Evolutionary conservation across 768 basidiomycete species (phyloP).

Genomic region (Auricularia cornea): DNA sequence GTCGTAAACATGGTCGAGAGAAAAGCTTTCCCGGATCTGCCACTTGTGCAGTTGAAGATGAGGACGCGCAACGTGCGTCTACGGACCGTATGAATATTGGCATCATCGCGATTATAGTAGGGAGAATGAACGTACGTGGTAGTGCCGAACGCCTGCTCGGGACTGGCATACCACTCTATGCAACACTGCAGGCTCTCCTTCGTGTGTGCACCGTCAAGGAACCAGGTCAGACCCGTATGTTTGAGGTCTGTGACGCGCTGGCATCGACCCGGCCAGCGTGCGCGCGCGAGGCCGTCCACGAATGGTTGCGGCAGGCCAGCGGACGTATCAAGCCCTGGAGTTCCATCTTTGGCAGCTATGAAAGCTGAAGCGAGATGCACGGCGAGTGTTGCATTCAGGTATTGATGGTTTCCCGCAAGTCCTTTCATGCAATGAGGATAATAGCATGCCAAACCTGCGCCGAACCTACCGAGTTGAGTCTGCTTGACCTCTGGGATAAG

Average conservation of each 20-base stretch:
- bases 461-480: slow-evolving; percentile 51
- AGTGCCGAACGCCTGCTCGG: slow-evolving; percentile 38
- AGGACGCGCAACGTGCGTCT: slow-evolving; percentile 45
- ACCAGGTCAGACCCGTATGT: slow-evolving; percentile 59
- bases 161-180: slow-evolving; percentile 77
- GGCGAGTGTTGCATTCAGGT: slow-evolving; percentile 82
- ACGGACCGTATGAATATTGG: background rate
- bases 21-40: slow-evolving; percentile 72
- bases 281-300: slow-evolving; percentile 50
- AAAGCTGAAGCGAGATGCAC: slow-evolving; percentile 63
- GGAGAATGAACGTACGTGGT: slow-evolving; percentile 9
- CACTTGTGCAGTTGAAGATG: slow-evolving; percentile 92
- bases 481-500: slow-evolving; percentile 38
- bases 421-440: too few relatives aligned
- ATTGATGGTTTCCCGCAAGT: slow-evolving; percentile 78
- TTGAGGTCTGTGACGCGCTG: slow-evolving; percentile 67
- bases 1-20: slow-evolving; percentile 50
- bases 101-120: slow-evolving; percentile 8
- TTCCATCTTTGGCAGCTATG: slow-evolving; percentile 25
- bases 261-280: slow-evolving; percentile 93
- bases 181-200: slow-evolving; percentile 82
- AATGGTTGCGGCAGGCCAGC: slow-evolving; percentile 43
- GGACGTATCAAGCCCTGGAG: slow-evolving; percentile 5
- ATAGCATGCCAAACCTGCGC: too few relatives aligned
- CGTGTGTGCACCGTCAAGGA: slow-evolving; percentile 94